Percentiles rank a stretch among this genome's conserved stretches.
These are phyloP conservation scores for Rhipidocladum racemiflorum DNA, from an alignment of 176 grass and related monocot genomes.

Conservation along the genomic window DNA sequence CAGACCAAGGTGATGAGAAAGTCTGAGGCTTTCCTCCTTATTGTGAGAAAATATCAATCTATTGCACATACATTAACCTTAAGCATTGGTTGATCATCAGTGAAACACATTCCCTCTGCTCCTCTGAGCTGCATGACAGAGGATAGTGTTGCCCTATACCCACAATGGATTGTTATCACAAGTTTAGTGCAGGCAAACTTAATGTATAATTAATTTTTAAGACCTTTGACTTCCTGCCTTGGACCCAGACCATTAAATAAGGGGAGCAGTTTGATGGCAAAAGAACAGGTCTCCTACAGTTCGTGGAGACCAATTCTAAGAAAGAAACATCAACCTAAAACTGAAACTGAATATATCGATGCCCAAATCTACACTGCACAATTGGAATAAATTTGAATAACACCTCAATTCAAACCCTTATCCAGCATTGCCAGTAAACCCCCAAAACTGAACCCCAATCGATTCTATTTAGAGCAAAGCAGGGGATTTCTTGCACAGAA, in stretches of 20 bases:
- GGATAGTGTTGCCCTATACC: neutral
- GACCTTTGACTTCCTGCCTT: neutral
- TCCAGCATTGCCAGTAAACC: neutral
- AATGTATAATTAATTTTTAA: neutral
- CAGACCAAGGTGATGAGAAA: neutral
- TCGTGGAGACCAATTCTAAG: neutral
- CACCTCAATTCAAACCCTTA: neutral
- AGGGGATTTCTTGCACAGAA: neutral
- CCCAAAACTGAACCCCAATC: neutral
- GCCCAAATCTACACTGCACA: neutral
- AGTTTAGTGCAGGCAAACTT: neutral
- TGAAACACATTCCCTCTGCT: neutral
- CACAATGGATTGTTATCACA: neutral
- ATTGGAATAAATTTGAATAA: neutral
- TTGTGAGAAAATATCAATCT: neutral
- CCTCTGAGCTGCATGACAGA: neutral
- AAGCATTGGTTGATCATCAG: neutral
- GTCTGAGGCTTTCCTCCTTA: neutral
- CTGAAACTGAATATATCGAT: neutral
- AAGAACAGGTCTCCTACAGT: neutral
- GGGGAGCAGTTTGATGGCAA: neutral
- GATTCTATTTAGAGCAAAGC: neutral
- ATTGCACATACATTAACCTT: neutral
- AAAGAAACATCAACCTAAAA: neutral
- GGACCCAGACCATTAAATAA: neutral